phyloP scores from a whole-genome alignment of 208 protist genomes.

The Strigomonas galati region DNA sequence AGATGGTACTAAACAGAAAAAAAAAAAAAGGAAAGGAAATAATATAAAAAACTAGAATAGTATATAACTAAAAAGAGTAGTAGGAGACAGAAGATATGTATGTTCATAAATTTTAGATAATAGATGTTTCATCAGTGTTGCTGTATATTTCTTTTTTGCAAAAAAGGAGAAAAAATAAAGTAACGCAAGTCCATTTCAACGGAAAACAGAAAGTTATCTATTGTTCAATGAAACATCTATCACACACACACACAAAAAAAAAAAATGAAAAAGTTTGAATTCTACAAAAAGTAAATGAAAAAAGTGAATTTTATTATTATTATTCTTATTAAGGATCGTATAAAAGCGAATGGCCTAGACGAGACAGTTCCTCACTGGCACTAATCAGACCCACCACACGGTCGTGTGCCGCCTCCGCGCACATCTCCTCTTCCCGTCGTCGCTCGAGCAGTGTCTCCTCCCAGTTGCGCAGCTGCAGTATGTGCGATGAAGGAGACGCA shows the following conservation, averaged over 20 bases:
- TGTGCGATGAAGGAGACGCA: too few relatives aligned
- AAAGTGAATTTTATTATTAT: neutral
- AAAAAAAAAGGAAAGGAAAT: neutral
- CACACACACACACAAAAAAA: neutral
- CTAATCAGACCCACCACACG: neutral
- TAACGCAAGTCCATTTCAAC: too few relatives aligned
- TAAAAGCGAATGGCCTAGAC: neutral
- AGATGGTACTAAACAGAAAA: neutral
- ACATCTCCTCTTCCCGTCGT: neutral
- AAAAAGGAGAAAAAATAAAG: too few relatives aligned
- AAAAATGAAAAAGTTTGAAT: neutral
- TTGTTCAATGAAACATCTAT: neutral
- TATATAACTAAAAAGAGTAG: too few relatives aligned
- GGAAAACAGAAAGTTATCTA: too few relatives aligned
- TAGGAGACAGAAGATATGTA: too few relatives aligned
- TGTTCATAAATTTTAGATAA: too few relatives aligned
- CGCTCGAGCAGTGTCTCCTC: slow-evolving; percentile 3
- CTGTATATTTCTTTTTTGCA: too few relatives aligned
- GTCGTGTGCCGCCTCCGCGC: neutral
- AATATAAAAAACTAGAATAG: too few relatives aligned
- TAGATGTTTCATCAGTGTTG: too few relatives aligned
- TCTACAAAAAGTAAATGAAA: neutral
- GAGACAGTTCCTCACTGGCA: neutral
- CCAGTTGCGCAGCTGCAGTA: slow-evolving; percentile 1
- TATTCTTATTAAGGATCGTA: slow-evolving; percentile 7